Base-by-base conservation (phyloP, 1,284 basidiomycete species). In the Tetrapyrgos nigripes region DNA sequence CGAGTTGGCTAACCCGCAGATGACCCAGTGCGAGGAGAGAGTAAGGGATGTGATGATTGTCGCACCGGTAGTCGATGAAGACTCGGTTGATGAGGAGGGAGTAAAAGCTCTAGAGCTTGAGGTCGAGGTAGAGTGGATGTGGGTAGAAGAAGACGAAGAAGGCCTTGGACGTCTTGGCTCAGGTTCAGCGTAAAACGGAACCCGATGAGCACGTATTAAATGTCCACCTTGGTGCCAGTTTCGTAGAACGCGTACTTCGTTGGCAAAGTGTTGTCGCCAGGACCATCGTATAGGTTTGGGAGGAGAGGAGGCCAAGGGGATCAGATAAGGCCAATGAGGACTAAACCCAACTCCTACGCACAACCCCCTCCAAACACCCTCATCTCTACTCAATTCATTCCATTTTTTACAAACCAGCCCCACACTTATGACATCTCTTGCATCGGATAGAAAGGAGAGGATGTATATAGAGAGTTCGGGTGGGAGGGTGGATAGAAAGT, bases 31-130 rank as follows among this genome's bases (percentile, higher is more conserved):
- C 24, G 83, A 77, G 73, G 97, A 93, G 60, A 98, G 83, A 1
- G 94, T 93, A 23, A 97, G 81, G 3, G 91, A 94, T 0, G 97
- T 97, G 37, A 97, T 91, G 10, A 94, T 91, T 9, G 88, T 89
- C 47, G 83, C 83, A 65, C 93, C 85, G 60, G 28, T 31, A 53
- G 37, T 58, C 19, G 23, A 10, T 28, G 48, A 10, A n/a, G 24
- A 26, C 14, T 8, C 14, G 14, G 9, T 33, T 8, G 9, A 8
- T 8, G 31, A 33, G 14, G 31, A 33, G 31, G 31, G 31, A n/a
- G n/a, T n/a, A n/a, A n/a, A n/a, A n/a, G n/a, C n/a, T 14, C 14
- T 33, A 14, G 9, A 8, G 14, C 31, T 33, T 14, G 31, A 33
- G 14, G 14, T 33, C 8, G 31, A 33, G 9, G 9, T 8, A 14